These are phyloP conservation scores for Cyclotella sp. DNA, from an alignment of 108 stramenopile genomes.

Conservation along the genomic window DNA sequence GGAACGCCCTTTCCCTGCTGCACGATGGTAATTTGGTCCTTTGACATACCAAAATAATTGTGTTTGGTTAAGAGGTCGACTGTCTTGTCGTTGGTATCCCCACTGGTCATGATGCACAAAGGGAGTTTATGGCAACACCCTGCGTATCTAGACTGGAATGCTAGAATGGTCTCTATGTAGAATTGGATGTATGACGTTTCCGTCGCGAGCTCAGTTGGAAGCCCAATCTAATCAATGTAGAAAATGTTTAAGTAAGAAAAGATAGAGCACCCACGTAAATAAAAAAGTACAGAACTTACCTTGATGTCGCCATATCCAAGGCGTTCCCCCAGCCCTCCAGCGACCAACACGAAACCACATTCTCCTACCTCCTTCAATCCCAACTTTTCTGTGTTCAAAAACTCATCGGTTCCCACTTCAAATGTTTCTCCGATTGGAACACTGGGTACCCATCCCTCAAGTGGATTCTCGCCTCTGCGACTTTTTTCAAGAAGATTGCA, in stretches of 20 bases:
- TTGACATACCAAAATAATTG: constrained; percentile 91
- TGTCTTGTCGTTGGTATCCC: constrained; percentile 94
- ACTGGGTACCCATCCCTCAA: constrained; percentile 92
- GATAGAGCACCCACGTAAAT: neutral
- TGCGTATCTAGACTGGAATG: constrained; percentile 81
- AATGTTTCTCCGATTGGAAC: constrained; percentile 85
- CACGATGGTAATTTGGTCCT: constrained; percentile 91
- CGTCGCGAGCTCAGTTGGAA: constrained; percentile 93
- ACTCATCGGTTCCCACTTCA: constrained; percentile 70
- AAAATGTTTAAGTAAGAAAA: neutral
- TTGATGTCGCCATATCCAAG: constrained; percentile 97
- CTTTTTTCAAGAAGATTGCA: constrained; percentile 54
- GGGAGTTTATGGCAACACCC: constrained; percentile 69
- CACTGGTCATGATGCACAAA: constrained; percentile 98
- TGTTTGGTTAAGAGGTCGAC: constrained; percentile 77
- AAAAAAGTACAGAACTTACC: constrained; percentile 55
- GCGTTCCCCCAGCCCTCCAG: constrained; percentile 98
- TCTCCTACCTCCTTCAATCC: constrained; percentile 72
- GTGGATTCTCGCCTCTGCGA: constrained; percentile 88
- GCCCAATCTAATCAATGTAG: constrained; percentile 73
- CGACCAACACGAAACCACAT: constrained; percentile 89
- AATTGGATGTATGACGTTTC: constrained; percentile 89
- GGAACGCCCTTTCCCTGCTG: constrained; percentile 97
- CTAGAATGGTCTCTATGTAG: constrained; percentile 93
- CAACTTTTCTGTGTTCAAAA: constrained; percentile 57